Conservation (phyloP, 306 rosid species). For the Bauhinia variegata region DNA sequence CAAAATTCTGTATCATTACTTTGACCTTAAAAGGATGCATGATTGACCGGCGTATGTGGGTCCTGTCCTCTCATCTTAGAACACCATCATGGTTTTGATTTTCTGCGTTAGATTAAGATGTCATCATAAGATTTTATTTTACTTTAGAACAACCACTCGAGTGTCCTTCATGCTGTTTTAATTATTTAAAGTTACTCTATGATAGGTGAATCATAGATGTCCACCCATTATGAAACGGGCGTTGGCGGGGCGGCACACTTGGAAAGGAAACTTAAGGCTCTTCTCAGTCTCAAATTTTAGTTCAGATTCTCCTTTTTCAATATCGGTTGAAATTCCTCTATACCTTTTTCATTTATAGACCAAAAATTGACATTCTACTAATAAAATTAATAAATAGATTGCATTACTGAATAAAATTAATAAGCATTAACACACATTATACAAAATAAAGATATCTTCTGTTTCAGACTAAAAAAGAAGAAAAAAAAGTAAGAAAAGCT, state of each 20-base stretch:
- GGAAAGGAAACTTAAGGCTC: no score
- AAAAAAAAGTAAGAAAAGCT: constrained; percentile 29
- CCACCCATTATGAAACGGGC: no score
- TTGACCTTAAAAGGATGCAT: constrained; percentile 69
- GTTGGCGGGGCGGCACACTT: no score
- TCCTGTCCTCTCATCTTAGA: constrained; percentile 51
- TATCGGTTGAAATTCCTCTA: no score
- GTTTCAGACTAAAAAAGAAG: constrained; percentile 15
- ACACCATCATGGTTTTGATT: constrained; percentile 62
- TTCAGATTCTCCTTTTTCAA: no score
- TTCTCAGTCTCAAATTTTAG: no score
- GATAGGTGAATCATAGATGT: constrained; percentile 56
- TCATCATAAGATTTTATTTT: constrained; percentile 38
- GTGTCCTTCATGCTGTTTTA: constrained; percentile 49
- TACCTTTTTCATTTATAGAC: no score
- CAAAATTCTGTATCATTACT: constrained; percentile 50
- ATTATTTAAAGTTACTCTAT: constrained; percentile 48
- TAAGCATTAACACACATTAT: constrained; percentile 18
- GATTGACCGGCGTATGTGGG: constrained; percentile 78
- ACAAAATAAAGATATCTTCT: constrained; percentile 7
- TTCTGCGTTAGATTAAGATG: constrained; percentile 39
- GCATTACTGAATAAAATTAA: not conserved
- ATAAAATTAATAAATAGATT: no score
- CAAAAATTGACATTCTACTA: no score
- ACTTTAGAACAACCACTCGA: constrained; percentile 45